Conservation (phyloP, 2,329 filamentous ascomycete genomes). For the Chrysoporthe puriensis region DNA sequence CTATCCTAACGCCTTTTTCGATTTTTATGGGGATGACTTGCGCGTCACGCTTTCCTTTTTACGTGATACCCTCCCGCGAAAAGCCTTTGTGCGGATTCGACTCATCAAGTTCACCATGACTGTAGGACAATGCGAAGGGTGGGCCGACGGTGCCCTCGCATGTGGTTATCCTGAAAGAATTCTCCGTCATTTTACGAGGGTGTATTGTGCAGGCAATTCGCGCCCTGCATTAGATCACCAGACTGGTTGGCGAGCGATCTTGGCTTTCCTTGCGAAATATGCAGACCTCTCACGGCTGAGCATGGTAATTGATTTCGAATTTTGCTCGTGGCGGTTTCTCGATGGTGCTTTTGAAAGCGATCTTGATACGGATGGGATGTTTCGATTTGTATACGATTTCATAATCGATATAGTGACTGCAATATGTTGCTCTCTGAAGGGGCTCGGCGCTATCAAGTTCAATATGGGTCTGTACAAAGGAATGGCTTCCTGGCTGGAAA, state of each 20-base stretch:
- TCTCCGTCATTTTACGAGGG: no score
- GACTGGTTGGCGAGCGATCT: background rate
- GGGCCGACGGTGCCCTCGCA: no score
- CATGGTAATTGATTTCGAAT: no score
- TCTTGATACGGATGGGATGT: background rate
- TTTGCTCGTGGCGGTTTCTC: background rate
- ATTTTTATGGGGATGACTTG: conserved; percentile 9
- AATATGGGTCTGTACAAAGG: background rate
- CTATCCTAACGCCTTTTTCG: conserved; percentile 12
- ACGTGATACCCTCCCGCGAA: background rate
- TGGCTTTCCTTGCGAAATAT: background rate
- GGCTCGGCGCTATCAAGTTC: background rate
- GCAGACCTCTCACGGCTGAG: no score
- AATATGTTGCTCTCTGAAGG: background rate
- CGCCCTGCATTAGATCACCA: no score
- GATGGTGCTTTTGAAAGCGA: background rate
- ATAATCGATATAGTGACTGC: conserved; percentile 9
- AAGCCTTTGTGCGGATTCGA: background rate
- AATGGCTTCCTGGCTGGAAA: conserved; percentile 13
- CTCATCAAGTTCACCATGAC: no score
- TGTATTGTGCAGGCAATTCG: no score
- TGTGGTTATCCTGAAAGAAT: no score
- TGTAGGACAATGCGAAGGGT: no score
- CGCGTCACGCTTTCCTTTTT: conserved; percentile 5
- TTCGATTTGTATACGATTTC: conserved; percentile 10